Evolutionary conservation across 2,329 filamentous ascomycete genomes (phyloP), one percentile per base, ranked within the genome.

Genomic region (Tolypocladium sp.): DNA sequence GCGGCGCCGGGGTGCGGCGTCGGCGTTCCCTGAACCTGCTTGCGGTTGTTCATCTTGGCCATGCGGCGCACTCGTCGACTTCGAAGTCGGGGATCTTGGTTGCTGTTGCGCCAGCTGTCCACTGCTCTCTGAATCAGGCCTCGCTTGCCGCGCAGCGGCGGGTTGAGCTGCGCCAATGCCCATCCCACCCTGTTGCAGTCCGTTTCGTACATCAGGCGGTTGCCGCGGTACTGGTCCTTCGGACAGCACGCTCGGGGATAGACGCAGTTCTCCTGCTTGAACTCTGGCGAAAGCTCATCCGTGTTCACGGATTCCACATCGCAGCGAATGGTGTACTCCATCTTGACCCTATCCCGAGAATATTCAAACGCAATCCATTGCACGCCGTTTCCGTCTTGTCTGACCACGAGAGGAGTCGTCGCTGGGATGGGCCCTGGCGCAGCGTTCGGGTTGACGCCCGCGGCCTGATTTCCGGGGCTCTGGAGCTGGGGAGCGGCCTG

Each of bases 101-200:
- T 97, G 82, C 93, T 97, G 79, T 99, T 99, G 63, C 94, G 85
- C 94, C 94, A 97, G 78, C 92, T 97, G 75, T 99, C 94, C 52
- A 99, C 94, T 2, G 94, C 94, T 64, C 94, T 85, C 78, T 99
- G 94, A 66, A 99, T 99, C 61, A 99, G 81, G 9, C 94, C 94
- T 66, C 94, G 85, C 81, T 97, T 97, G 66, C 93, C 93, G 63
- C 93, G 86, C 61, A 97, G 82, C 60, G 90, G 89, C 9, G 92
- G 88, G 73, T 99, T 99, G 58, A 99, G 78, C 70, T 97, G 89
- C 2, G 94, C 94, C 65, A 99, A 77, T 15, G 93, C 93, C 94
- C 94, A 99, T n/a, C 94, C 94, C n/a, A 99, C 94, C 0, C 92
- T 91, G 76, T 99, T 99, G 82, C 94, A 99, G 77, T 99, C 94